A percentile compares a stretch with the other conserved stretches of the same genome.
phyloP scores from a whole-genome alignment of 306 rosid genomes.

The Vigna nakashimae region DNA sequence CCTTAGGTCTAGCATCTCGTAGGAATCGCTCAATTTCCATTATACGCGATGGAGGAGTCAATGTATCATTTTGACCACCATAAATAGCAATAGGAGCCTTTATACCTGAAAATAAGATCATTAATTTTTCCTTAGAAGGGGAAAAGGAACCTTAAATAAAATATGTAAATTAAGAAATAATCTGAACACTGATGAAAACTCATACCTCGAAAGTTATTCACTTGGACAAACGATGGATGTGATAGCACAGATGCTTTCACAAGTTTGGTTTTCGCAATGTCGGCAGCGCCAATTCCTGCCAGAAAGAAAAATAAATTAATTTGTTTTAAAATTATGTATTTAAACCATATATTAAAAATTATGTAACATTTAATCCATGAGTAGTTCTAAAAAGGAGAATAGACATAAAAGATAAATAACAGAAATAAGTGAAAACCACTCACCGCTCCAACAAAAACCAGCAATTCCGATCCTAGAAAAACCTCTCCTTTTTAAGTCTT shows the following conservation, averaged over 20 bases:
- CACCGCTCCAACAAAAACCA: constrained; percentile 88
- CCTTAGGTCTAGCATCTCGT: constrained; percentile 52
- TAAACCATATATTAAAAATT: too few relatives aligned
- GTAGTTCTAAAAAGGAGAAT: neutral
- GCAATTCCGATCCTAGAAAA: constrained; percentile 64
- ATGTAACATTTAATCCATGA: too few relatives aligned
- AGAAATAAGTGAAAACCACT: constrained; percentile 37
- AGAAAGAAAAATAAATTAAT: neutral
- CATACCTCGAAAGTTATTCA: constrained; percentile 66
- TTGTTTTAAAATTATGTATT: too few relatives aligned
- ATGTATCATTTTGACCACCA: constrained; percentile 63
- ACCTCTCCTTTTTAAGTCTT: constrained; percentile 60
- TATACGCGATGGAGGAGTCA: constrained; percentile 56
- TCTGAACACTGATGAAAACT: constrained; percentile 7
- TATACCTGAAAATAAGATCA: constrained; percentile 53
- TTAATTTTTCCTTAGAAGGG: neutral
- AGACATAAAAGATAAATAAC: neutral
- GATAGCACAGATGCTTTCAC: constrained; percentile 59
- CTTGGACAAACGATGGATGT: constrained; percentile 65
- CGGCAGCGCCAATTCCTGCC: constrained; percentile 64
- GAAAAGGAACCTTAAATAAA: too few relatives aligned
- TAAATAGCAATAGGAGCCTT: constrained; percentile 61
- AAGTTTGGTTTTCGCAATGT: constrained; percentile 45
- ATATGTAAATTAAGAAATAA: constrained; percentile 27
- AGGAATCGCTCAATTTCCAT: constrained; percentile 61